phyloP scores from a whole-genome alignment of 257 asterid genomes.

The Cinchona pubescens region DNA sequence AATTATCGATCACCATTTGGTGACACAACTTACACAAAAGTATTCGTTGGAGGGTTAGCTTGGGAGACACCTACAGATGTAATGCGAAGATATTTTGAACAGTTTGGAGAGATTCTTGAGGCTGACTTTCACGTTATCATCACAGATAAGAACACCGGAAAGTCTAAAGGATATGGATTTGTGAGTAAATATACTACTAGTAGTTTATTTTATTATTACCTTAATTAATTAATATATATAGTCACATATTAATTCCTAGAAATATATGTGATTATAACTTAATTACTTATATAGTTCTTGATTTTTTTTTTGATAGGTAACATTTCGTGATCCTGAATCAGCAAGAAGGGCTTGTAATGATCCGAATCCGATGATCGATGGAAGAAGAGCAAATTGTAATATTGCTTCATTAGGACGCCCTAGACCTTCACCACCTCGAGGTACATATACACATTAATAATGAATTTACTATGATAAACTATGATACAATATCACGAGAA shows the following conservation, averaged over 20 bases:
- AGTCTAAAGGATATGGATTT: slow-evolving; percentile 95
- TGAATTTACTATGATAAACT: too few species aligned
- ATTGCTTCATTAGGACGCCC: slow-evolving; percentile 93
- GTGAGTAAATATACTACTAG: too few species aligned
- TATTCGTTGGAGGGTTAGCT: slow-evolving; percentile 95
- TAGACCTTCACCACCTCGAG: slow-evolving; percentile 80
- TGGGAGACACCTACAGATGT: slow-evolving; percentile 96
- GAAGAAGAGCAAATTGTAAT: slow-evolving; percentile 91
- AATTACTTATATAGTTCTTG: neutral
- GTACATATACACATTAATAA: slow-evolving; percentile 23
- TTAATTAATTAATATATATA: neutral
- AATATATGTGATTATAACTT: too few species aligned
- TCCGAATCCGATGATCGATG: slow-evolving; percentile 89
- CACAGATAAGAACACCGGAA: slow-evolving; percentile 87
- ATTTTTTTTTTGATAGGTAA: slow-evolving; percentile 55
- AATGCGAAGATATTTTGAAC: slow-evolving; percentile 73
- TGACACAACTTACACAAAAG: slow-evolving; percentile 87
- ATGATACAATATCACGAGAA: too few species aligned
- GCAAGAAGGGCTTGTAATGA: slow-evolving; percentile 75
- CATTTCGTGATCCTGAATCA: slow-evolving; percentile 86
- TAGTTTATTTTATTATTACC: neutral
- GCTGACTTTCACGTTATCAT: slow-evolving; percentile 98
- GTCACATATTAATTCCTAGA: too few species aligned
- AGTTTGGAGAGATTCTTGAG: slow-evolving; percentile 91
- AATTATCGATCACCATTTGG: slow-evolving; percentile 98